Percentiles rank a stretch among this genome's conserved stretches.
Conservation (phyloP, 352 stramenopile genomes). For the Globisporangium apiculatum region DNA sequence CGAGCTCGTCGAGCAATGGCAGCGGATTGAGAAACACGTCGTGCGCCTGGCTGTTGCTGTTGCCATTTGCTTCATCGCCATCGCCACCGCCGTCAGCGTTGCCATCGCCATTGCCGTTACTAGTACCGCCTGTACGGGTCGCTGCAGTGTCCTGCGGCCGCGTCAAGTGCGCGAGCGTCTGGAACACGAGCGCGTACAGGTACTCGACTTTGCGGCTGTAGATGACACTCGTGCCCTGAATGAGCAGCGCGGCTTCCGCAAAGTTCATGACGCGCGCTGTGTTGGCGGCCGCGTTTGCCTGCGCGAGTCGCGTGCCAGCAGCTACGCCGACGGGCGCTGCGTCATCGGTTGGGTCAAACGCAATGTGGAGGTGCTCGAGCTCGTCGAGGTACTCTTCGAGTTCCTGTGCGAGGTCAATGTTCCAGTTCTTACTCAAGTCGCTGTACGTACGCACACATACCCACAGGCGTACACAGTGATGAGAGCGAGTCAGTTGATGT, state of each 20-base stretch:
- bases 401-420: slow-evolving; percentile 86
- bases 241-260: slow-evolving; percentile 88
- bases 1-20: slow-evolving; percentile 52
- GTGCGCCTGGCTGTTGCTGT: slow-evolving; percentile 20
- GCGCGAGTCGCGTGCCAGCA: neutral
- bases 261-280: slow-evolving; percentile 81
- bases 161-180: slow-evolving; percentile 80
- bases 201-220: slow-evolving; percentile 96
- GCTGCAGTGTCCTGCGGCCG: slow-evolving; percentile 6
- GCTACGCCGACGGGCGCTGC: neutral
- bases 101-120: slow-evolving; percentile 7
- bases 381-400: slow-evolving; percentile 90
- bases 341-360: slow-evolving; percentile 44
- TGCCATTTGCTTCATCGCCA: neutral
- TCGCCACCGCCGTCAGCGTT: too few relatives aligned
- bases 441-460: slow-evolving; percentile 20
- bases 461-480: neutral
- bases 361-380: slow-evolving; percentile 64
- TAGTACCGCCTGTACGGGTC: slow-evolving; percentile 4
- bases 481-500: neutral
- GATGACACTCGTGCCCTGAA: slow-evolving; percentile 91
- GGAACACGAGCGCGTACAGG: slow-evolving; percentile 89
- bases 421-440: slow-evolving; percentile 89
- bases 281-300: slow-evolving; percentile 14
- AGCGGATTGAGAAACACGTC: slow-evolving; percentile 53